Conservation (phyloP, 148 eudicot species). For the Camellia lanceoleosa region DNA sequence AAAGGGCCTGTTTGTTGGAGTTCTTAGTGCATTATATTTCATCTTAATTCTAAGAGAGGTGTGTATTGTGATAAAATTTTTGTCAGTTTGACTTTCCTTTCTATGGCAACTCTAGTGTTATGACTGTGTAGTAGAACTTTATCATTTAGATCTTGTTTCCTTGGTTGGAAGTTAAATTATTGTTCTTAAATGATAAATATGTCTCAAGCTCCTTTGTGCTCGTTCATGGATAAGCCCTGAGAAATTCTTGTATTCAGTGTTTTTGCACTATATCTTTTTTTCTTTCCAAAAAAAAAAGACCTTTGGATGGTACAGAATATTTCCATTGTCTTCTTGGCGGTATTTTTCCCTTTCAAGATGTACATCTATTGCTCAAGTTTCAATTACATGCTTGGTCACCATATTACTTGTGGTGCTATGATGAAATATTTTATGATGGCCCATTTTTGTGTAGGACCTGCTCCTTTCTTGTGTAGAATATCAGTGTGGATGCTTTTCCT, state of each 20-base stretch:
- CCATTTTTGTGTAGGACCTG: too few species aligned
- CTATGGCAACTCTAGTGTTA: background rate
- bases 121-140: background rate
- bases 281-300: background rate
- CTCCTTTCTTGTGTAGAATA: too few species aligned
- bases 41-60: conserved; percentile 93
- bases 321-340: background rate
- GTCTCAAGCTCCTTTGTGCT: background rate
- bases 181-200: background rate
- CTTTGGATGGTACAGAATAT: background rate
- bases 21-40: conserved; percentile 85
- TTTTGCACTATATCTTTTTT: background rate
- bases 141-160: background rate
- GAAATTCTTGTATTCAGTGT: background rate
- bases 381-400: too few species aligned
- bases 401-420: too few species aligned
- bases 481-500: background rate
- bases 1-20: conserved; percentile 78
- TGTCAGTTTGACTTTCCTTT: conserved; percentile 8
- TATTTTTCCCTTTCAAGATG: background rate
- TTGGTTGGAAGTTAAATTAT: background rate
- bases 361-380: too few species aligned
- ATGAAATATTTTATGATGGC: too few species aligned
- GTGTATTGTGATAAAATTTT: conserved; percentile 5
- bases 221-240: background rate